phyloP scores from a whole-genome alignment of 169 alveolate genomes.

The Plasmodium berghei region DNA sequence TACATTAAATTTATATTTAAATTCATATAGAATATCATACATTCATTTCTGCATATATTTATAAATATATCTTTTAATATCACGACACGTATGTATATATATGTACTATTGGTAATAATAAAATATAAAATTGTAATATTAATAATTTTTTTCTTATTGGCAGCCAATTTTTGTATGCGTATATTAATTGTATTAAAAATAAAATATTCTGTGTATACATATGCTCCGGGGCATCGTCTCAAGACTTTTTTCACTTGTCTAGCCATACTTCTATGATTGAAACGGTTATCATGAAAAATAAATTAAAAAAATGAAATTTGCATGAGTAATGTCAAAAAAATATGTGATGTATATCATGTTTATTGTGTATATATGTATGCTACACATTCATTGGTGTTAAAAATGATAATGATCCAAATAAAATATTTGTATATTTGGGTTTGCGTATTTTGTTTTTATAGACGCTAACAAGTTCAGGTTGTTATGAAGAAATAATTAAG shows the following conservation, averaged over 20 bases:
- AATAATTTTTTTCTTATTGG: neutral
- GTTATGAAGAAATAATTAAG: conserved; percentile 76
- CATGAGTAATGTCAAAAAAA: conserved; percentile 1
- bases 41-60: neutral
- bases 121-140: neutral
- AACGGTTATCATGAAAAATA: conserved; percentile 45
- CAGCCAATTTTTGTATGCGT: conserved; percentile 82
- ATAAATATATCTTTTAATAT: neutral
- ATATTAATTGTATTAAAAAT: conserved; percentile 78
- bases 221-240: conserved; percentile 78
- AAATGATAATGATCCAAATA: no score
- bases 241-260: conserved; percentile 78
- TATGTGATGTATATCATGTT: neutral
- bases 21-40: neutral
- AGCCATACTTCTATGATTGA: conserved; percentile 79
- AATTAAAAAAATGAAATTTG: neutral
- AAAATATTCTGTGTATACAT: conserved; percentile 75
- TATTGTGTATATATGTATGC: neutral
- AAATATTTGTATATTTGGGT: no score
- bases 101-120: neutral
- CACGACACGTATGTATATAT: neutral
- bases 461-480: conserved; percentile 78
- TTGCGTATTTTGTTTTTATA: conserved; percentile 21
- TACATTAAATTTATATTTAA: no score
- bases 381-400: neutral